Percentiles rank a stretch among this genome's conserved stretches.
Evolutionary conservation across 345 rosid genomes (phyloP).

Genomic region (Euphorbia lathyris): DNA sequence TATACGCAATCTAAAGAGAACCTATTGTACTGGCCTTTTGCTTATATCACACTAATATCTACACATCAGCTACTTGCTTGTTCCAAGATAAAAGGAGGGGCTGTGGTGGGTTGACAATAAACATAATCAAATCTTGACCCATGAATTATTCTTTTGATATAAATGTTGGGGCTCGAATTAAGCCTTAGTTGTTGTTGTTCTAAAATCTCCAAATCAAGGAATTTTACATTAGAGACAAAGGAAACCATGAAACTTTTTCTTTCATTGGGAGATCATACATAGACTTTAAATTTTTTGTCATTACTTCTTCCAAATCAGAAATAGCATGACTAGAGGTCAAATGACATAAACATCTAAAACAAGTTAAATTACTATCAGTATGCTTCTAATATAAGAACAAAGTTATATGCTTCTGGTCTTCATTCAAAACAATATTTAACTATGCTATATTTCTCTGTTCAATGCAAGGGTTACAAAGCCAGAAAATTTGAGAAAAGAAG

Average conservation of each 20-base stretch:
- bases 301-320: background rate
- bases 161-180: too few relatives aligned
- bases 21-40: background rate
- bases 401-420: background rate
- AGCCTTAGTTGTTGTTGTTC: too few relatives aligned
- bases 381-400: background rate
- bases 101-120: too few relatives aligned
- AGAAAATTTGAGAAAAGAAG: background rate
- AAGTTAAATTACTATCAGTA: background rate
- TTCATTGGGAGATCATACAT: background rate
- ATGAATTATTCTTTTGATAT: too few relatives aligned
- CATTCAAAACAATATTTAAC: background rate
- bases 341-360: background rate
- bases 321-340: background rate
- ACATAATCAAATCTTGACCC: too few relatives aligned
- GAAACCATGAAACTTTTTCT: background rate
- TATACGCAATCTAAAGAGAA: background rate
- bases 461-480: background rate
- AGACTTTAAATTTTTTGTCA: background rate
- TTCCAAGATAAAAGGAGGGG: too few relatives aligned
- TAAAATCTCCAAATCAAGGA: too few relatives aligned
- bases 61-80: background rate
- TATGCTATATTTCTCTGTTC: background rate
- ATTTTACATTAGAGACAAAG: too few relatives aligned
- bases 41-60: background rate